Conservation (phyloP, 495 filamentous ascomycete species). For the Hypoxylon perforatum region DNA sequence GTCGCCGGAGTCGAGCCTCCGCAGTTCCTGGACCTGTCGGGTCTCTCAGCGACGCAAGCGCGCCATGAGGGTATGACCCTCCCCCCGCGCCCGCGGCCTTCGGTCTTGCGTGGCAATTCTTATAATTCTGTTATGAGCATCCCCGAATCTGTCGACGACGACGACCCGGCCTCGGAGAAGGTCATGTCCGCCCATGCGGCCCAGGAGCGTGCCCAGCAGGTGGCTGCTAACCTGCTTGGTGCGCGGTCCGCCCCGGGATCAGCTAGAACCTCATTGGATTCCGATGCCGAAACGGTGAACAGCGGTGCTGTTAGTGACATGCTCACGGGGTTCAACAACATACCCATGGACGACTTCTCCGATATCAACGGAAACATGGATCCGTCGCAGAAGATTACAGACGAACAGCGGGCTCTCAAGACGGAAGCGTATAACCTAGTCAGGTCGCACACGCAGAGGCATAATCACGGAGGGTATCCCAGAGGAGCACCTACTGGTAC, state of each 20-base stretch:
- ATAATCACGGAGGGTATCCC: constrained; percentile 24
- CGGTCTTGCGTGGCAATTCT: constrained; percentile 51
- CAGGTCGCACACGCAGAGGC: constrained; percentile 59
- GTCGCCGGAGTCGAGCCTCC: constrained; percentile 36
- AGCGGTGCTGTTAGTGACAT: constrained; percentile 16
- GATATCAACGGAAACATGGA: constrained; percentile 40
- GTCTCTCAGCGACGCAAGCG: constrained; percentile 19
- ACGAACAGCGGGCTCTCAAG: constrained; percentile 44
- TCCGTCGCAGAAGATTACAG: constrained; percentile 23
- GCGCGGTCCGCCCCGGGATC: constrained; percentile 52
- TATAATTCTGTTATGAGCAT: constrained; percentile 42
- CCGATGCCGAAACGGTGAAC: constrained; percentile 39
- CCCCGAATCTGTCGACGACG: constrained; percentile 41
- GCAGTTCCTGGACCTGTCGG: constrained; percentile 31
- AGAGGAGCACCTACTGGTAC: constrained; percentile 27
- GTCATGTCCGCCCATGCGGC: constrained; percentile 52
- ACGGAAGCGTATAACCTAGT: constrained; percentile 63
- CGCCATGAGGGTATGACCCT: constrained; percentile 17
- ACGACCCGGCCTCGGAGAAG: constrained; percentile 43
- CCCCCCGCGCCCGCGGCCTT: constrained; percentile 45
- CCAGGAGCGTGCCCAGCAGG: constrained; percentile 51
- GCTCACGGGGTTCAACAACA: constrained; percentile 36
- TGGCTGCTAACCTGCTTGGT: constrained; percentile 46
- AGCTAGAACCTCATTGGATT: constrained; percentile 50
- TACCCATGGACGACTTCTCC: constrained; percentile 30